phyloP scores from a whole-genome alignment of 257 asterid genomes.

The Euphrasia confusa region DNA sequence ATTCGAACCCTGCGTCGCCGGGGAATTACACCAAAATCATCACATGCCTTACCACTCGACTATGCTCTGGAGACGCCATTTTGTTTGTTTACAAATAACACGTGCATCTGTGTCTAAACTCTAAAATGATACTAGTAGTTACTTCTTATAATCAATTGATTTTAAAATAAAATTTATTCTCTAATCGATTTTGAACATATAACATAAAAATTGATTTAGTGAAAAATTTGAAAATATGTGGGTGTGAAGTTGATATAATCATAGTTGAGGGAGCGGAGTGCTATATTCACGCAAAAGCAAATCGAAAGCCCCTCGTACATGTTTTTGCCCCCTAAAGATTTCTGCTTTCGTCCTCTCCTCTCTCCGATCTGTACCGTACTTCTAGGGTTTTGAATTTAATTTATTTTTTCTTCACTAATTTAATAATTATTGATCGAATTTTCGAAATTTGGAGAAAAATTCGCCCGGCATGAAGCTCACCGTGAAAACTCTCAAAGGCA shows the following conservation, averaged over 20 bases:
- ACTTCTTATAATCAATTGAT: no score
- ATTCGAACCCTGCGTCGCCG: no score
- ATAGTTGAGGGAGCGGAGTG: conserved; percentile 4
- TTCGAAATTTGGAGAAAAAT: conserved; percentile 3
- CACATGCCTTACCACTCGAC: no score
- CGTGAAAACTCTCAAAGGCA: conserved; percentile 75
- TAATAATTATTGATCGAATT: not conserved
- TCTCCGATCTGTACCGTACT: conserved; percentile 4
- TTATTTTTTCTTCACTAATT: not conserved
- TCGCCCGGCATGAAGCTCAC: conserved; percentile 60
- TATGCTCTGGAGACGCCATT: no score
- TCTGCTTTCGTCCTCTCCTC: not conserved
- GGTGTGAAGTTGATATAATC: not conserved
- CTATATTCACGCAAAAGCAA: conserved; percentile 1
- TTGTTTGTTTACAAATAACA: no score
- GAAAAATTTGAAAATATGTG: not conserved
- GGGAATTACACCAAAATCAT: no score
- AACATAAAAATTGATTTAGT: no score
- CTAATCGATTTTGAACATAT: no score
- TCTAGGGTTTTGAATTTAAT: conserved; percentile 22
- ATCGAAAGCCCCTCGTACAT: not conserved
- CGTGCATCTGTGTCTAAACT: no score
- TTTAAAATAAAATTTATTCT: no score
- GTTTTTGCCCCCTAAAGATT: not conserved
- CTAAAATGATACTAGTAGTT: no score